Percentiles rank a stretch among this genome's conserved stretches.
phyloP scores from a whole-genome alignment of 805 yeast genomes.

The Saccharomyces jurei region DNA sequence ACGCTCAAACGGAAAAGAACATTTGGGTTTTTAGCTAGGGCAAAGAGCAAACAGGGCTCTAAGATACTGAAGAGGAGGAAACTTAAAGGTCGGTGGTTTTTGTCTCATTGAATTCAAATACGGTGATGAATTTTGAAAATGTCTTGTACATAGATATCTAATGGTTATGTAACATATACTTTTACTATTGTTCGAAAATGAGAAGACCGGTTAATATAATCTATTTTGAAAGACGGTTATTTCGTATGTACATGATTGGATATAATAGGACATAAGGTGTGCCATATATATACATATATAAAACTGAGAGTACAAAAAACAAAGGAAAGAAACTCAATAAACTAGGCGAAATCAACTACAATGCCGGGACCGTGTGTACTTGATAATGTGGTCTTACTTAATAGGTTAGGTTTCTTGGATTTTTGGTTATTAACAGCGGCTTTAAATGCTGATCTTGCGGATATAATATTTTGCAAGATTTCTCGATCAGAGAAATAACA shows the following conservation, averaged over 20 bases:
- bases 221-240: neutral
- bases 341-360: slow-evolving; percentile 45
- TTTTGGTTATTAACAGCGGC: slow-evolving; percentile 47
- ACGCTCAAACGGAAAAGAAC: slow-evolving; percentile 84
- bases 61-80: slow-evolving; percentile 69
- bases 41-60: slow-evolving; percentile 66
- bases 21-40: slow-evolving; percentile 81
- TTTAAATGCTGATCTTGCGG: slow-evolving; percentile 55
- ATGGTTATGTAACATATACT: neutral
- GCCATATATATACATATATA: neutral
- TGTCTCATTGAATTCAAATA: slow-evolving; percentile 50
- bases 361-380: slow-evolving; percentile 77
- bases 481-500: slow-evolving; percentile 72
- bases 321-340: neutral
- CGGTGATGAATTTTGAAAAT: neutral
- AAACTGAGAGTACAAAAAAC: neutral
- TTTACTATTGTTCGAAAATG: neutral
- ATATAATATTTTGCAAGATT: slow-evolving; percentile 59
- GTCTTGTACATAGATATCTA: neutral
- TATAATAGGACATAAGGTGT: neutral
- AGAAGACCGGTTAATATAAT: neutral
- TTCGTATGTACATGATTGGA: neutral
- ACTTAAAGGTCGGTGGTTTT: slow-evolving; percentile 89
- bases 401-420: slow-evolving; percentile 55
- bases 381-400: slow-evolving; percentile 62